phyloP scores from a whole-genome alignment of 352 stramenopile species.

The Phytophthora foliorum region DNA sequence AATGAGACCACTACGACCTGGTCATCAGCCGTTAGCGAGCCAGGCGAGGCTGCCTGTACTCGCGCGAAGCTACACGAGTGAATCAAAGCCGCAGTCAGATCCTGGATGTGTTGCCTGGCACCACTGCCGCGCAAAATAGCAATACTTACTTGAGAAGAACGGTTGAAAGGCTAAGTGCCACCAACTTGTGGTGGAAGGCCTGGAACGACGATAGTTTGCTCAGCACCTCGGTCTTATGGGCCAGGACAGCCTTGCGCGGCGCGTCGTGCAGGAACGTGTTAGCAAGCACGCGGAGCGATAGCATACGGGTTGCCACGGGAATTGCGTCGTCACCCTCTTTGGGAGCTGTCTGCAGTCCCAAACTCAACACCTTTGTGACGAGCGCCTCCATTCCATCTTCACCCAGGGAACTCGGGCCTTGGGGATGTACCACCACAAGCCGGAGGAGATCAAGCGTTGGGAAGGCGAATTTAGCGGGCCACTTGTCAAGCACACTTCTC shows the following conservation, averaged over 20 bases:
- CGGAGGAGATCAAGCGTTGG: slow-evolving; percentile 93
- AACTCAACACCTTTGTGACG: slow-evolving; percentile 44
- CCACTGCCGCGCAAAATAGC: not conserved
- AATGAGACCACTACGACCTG: slow-evolving; percentile 58
- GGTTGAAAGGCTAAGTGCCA: slow-evolving; percentile 74
- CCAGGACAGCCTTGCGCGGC: slow-evolving; percentile 55
- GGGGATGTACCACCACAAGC: slow-evolving; percentile 90
- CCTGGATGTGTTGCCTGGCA: not conserved
- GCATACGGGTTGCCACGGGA: slow-evolving; percentile 76
- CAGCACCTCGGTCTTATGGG: slow-evolving; percentile 66
- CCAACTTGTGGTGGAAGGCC: slow-evolving; percentile 67
- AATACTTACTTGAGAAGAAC: slow-evolving; percentile 76
- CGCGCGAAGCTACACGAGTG: slow-evolving; percentile 52
- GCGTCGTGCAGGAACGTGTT: slow-evolving; percentile 79
- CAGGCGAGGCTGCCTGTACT: slow-evolving; percentile 40
- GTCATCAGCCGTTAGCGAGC: slow-evolving; percentile 56
- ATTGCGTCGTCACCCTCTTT: slow-evolving; percentile 41
- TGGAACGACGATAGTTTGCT: slow-evolving; percentile 57
- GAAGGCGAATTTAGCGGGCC: slow-evolving; percentile 87
- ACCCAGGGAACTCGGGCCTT: slow-evolving; percentile 63
- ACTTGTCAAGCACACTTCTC: slow-evolving; percentile 66
- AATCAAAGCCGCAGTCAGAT: slow-evolving; percentile 20
- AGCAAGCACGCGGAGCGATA: slow-evolving; percentile 75
- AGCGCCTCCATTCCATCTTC: slow-evolving; percentile 45
- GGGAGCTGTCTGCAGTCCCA: slow-evolving; percentile 44